Base-by-base conservation (phyloP, 2,329 filamentous ascomycete species). In the Metarhizium humberi region DNA sequence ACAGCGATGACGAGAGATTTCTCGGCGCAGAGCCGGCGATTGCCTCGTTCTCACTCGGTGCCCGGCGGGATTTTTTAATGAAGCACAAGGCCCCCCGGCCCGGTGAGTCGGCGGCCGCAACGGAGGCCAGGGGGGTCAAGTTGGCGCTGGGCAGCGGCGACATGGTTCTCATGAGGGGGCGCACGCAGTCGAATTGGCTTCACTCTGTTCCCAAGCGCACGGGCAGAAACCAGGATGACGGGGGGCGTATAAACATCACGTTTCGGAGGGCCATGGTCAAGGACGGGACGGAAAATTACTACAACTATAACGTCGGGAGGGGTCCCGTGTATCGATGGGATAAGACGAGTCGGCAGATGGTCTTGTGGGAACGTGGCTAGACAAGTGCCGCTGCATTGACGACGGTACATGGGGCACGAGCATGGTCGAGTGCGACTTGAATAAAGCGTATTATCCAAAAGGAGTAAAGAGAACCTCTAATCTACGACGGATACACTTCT, bases 1-100 rank as follows among this genome's bases (percentile, higher is more conserved):
- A 92, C 68, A 88, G 84, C 51, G 89, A 92, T 61, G 88, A 92
- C 63, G 89, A 92, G 73, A 76, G 81, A 6, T 94, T 92, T 61
- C 77, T 92, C 0, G 88, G 88, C 0, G 60, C 71, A 0, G 72
- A 85, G 18, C 88, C 88, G 0, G 80, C 82, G 8, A 92, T 92
- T 54, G 88, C 88, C 1, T 90, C 85, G 0, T 84, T 91, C 63
- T 86, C 84, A 1, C 74, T 92, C 0, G 89, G 89, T 1, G 85
- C 85, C 1, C 79, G 76, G 60, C 76, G 88, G 14, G 88, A 92
- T 61, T 92, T 92, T 63, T 69, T 90, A 14, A 81, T 92, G 79
- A 91, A 89, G 69, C 88, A 90, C 64, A 92, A 92, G 66, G 83
- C 85, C 0, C 66, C 73, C 0, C 63, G 73, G 2, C 68, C 73